phyloP scores from a whole-genome alignment of 108 stramenopile species.

The Epithemia pelagica region DNA sequence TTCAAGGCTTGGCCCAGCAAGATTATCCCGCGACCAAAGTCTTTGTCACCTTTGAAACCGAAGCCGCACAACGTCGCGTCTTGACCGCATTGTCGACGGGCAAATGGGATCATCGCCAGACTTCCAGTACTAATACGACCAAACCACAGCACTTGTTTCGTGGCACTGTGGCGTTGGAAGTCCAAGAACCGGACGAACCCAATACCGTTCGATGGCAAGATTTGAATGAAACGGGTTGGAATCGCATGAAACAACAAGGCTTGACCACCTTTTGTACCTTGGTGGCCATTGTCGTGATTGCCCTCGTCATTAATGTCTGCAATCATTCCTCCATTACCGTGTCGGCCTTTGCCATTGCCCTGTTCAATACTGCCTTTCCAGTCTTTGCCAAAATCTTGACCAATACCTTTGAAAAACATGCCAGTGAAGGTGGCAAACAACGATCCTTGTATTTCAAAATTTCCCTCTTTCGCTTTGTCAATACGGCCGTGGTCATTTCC shows the following conservation, averaged over 20 bases:
- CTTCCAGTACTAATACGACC: neutral
- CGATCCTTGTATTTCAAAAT: slow-evolving; percentile 72
- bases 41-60: slow-evolving; percentile 85
- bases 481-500: slow-evolving; percentile 74
- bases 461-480: slow-evolving; percentile 63
- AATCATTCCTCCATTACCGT: slow-evolving; percentile 6
- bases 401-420: slow-evolving; percentile 51
- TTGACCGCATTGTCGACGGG: slow-evolving; percentile 58
- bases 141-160: slow-evolving; percentile 16
- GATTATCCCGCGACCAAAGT: slow-evolving; percentile 67
- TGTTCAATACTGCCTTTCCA: slow-evolving; percentile 70
- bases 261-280: slow-evolving; percentile 52
- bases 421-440: slow-evolving; percentile 59
- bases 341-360: slow-evolving; percentile 55
- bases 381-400: slow-evolving; percentile 63
- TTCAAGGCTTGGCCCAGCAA: slow-evolving; percentile 65
- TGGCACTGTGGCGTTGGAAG: slow-evolving; percentile 41
- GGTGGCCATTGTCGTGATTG: slow-evolving; percentile 36
- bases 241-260: slow-evolving; percentile 35
- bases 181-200: slow-evolving; percentile 77
- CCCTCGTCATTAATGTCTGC: slow-evolving; percentile 26
- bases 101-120: neutral
- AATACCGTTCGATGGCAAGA: slow-evolving; percentile 77
- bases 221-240: slow-evolving; percentile 41
- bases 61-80: slow-evolving; percentile 68